phyloP scores from a whole-genome alignment of 2,329 filamentous ascomycete genomes.

The Colletotrichum cordylinicola region DNA sequence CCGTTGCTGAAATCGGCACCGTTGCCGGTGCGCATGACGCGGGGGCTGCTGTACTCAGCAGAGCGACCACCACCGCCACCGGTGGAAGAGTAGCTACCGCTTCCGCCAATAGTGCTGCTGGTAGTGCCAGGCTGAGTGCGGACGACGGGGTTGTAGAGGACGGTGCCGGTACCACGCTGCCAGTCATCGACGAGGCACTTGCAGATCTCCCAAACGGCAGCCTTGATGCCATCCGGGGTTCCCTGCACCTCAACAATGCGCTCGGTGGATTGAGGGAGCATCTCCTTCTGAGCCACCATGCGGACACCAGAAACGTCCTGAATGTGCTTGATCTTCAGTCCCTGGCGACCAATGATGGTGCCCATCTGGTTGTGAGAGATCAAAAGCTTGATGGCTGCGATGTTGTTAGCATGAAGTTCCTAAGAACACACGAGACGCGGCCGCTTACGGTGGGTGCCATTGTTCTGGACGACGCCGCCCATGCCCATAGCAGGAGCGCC shows the following conservation, averaged over 20 bases:
- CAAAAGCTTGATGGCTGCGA: slow-evolving; percentile 88
- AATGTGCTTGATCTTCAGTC: slow-evolving; percentile 99
- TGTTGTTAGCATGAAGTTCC: slow-evolving; percentile 24
- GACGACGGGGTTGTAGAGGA: slow-evolving; percentile 96
- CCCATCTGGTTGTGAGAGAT: slow-evolving; percentile 99
- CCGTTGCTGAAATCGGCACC: slow-evolving; percentile 87
- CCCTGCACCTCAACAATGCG: slow-evolving; percentile 97
- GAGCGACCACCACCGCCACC: slow-evolving; percentile 45
- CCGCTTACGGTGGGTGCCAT: slow-evolving; percentile 89
- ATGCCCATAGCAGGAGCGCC: slow-evolving; percentile 95
- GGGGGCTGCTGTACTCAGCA: slow-evolving; percentile 64
- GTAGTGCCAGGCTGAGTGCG: slow-evolving; percentile 76
- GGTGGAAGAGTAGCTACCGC: slow-evolving; percentile 40
- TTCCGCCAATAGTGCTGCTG: slow-evolving; percentile 27
- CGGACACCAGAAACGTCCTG: slow-evolving; percentile 96
- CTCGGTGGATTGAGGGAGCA: slow-evolving; percentile 98
- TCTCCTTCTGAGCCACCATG: slow-evolving; percentile 99
- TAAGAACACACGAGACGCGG: not conserved
- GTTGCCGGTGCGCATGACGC: slow-evolving; percentile 94
- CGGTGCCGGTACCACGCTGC: slow-evolving; percentile 95
- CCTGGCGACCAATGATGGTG: slow-evolving; percentile 96
- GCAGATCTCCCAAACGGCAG: slow-evolving; percentile 97
- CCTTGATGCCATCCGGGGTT: slow-evolving; percentile 92
- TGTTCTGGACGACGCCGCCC: slow-evolving; percentile 86
- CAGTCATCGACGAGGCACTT: slow-evolving; percentile 98